Percentiles rank a stretch among this genome's conserved stretches.
Evolutionary conservation across 345 rosid genomes (phyloP).

Genomic region (Corchorus capsularis): DNA sequence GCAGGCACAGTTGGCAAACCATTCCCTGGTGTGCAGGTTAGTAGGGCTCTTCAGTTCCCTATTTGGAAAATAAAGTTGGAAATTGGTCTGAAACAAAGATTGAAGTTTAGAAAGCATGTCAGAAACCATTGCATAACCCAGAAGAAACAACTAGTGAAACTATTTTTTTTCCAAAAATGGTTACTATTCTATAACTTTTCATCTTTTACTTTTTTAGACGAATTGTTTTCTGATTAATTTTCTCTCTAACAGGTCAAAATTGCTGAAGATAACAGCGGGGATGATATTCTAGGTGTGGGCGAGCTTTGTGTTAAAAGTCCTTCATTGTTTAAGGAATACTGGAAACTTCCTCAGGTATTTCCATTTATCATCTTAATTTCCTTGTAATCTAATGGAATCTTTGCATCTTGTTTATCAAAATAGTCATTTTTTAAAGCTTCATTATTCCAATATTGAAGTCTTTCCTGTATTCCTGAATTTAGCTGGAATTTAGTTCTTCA

Average conservation of each 20-base stretch:
- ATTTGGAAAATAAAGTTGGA: background rate
- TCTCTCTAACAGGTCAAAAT: slow-evolving; percentile 63
- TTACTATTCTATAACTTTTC: background rate
- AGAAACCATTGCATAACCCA: background rate
- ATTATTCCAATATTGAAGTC: background rate
- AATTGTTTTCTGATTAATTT: slow-evolving; percentile 11
- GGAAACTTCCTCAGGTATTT: slow-evolving; percentile 90
- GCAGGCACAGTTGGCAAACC: slow-evolving; percentile 99
- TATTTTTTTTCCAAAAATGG: background rate
- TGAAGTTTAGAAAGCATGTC: background rate
- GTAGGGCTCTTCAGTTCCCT: slow-evolving; percentile 18
- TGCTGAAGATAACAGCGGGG: slow-evolving; percentile 54
- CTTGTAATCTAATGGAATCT: background rate
- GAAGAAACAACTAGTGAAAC: background rate
- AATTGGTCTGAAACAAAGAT: background rate
- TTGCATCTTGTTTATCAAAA: slow-evolving; percentile 4
- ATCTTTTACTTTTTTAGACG: background rate
- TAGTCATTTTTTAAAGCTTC: background rate
- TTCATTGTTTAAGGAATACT: slow-evolving; percentile 89
- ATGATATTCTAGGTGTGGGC: slow-evolving; percentile 56
- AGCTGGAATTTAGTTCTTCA: slow-evolving; percentile 1
- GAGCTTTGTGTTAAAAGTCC: slow-evolving; percentile 94
- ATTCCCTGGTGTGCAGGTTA: slow-evolving; percentile 91
- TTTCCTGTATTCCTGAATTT: background rate
- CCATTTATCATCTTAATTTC: slow-evolving; percentile 1